These are phyloP conservation scores for Phytophthora pinifolia DNA, from an alignment of 352 stramenopile genomes.

Conservation along the genomic window DNA sequence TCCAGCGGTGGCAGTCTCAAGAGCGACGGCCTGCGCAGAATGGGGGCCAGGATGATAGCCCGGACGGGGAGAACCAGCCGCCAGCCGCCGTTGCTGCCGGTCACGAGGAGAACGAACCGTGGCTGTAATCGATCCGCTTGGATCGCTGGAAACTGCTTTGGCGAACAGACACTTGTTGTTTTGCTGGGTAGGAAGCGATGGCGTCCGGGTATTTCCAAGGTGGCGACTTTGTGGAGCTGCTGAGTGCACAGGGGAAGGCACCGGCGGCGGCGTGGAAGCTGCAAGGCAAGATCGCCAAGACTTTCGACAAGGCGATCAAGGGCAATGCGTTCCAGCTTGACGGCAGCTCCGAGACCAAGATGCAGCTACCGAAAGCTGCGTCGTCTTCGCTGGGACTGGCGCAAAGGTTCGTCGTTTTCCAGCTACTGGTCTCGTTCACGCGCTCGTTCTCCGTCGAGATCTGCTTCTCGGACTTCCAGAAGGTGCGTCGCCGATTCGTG, in stretches of 20 bases:
- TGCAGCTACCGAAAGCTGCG: slow-evolving; percentile 71
- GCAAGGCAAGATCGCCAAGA: slow-evolving; percentile 75
- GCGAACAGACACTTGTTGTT: slow-evolving; percentile 24
- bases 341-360: slow-evolving; percentile 72
- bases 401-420: slow-evolving; percentile 76
- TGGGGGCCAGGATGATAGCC: background rate
- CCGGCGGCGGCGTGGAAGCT: slow-evolving; percentile 70
- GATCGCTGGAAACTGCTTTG: slow-evolving; percentile 14
- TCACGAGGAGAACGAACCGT: slow-evolving; percentile 16
- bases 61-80: slow-evolving; percentile 7
- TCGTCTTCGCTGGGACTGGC: slow-evolving; percentile 50
- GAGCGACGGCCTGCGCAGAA: slow-evolving; percentile 18
- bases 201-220: slow-evolving; percentile 69
- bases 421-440: slow-evolving; percentile 62
- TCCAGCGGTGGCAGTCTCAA: slow-evolving; percentile 66
- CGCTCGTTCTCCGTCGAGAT: slow-evolving; percentile 78
- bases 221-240: slow-evolving; percentile 77
- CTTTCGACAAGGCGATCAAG: slow-evolving; percentile 81
- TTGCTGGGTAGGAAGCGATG: slow-evolving; percentile 18
- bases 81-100: slow-evolving; percentile 7
- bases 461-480: slow-evolving; percentile 75
- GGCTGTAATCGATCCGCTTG: slow-evolving; percentile 27
- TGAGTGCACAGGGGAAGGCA: slow-evolving; percentile 77
- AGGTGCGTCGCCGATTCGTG: slow-evolving; percentile 71
- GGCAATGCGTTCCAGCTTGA: slow-evolving; percentile 80